These are phyloP conservation scores for Lepidopterella palustris DNA, from an alignment of 495 filamentous ascomycete species.

Conservation along the genomic window DNA sequence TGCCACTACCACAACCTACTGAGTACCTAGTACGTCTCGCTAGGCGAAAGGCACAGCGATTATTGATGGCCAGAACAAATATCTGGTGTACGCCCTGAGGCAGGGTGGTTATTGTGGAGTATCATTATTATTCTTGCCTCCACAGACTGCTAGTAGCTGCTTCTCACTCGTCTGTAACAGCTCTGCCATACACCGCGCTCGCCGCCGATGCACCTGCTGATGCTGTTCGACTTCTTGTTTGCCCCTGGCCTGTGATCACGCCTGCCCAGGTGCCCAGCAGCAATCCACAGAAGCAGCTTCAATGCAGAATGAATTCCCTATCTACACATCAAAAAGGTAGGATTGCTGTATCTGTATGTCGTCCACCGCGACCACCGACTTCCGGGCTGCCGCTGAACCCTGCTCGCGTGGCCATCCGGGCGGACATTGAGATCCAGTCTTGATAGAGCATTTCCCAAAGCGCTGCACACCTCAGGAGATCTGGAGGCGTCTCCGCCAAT, in stretches of 20 bases:
- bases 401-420: slow-evolving; percentile 14
- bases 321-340: background rate
- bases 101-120: too few species aligned
- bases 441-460: background rate
- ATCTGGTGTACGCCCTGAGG: too few species aligned
- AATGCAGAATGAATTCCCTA: too few species aligned
- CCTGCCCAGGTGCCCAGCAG: background rate
- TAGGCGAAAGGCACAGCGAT: background rate
- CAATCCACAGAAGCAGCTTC: background rate
- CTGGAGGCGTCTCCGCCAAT: background rate
- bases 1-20: slow-evolving; percentile 12
- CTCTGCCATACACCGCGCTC: background rate
- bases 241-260: background rate
- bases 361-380: background rate
- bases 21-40: slow-evolving; percentile 11
- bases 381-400: slow-evolving; percentile 1
- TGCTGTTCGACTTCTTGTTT: background rate
- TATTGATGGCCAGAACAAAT: background rate
- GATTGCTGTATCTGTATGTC: background rate
- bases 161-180: background rate
- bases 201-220: background rate
- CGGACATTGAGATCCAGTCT: slow-evolving; percentile 13
- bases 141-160: background rate
- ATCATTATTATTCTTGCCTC: too few species aligned
- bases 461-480: background rate